Conservation (phyloP, 345 rosid genomes). For the Eucalyptus erythrocorys region DNA sequence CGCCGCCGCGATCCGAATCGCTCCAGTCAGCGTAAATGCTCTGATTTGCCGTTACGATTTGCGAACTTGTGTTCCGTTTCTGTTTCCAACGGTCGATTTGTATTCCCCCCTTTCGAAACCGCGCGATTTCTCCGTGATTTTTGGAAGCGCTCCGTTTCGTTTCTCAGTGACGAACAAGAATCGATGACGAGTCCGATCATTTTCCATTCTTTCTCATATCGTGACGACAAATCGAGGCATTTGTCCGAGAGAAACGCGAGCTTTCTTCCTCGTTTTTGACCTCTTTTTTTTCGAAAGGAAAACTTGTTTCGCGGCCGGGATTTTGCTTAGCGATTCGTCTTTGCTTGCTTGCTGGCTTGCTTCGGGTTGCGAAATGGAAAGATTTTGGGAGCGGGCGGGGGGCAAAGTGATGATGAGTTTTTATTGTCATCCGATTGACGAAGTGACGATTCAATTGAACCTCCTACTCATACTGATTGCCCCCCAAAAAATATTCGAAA, state of each 20-base stretch:
- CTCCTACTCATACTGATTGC: not conserved
- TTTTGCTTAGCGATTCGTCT: not conserved
- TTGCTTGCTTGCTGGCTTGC: not conserved
- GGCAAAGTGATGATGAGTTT: not conserved
- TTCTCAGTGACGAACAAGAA: not conserved
- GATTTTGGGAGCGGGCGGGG: not conserved
- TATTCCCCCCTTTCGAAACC: not conserved
- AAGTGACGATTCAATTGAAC: not conserved
- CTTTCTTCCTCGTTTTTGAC: not conserved
- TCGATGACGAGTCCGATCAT: constrained; percentile 58
- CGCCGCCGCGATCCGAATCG: not conserved
- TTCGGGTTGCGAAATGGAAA: not conserved
- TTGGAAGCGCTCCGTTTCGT: not conserved
- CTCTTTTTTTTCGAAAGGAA: not conserved
- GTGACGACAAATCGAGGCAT: constrained; percentile 62
- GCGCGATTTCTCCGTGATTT: not conserved
- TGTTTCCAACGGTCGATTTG: not conserved
- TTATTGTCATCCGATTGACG: not conserved
- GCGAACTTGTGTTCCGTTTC: not conserved
- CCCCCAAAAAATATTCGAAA: not conserved
- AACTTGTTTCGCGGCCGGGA: not conserved
- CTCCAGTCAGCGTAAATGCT: not conserved
- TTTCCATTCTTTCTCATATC: constrained; percentile 30
- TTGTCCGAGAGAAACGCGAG: constrained; percentile 44
- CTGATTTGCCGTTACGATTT: not conserved